Evolutionary conservation across 495 filamentous ascomycete genomes (phyloP), one percentile per base, ranked within the genome.

Genomic region (Lophiotrema nucula): DNA sequence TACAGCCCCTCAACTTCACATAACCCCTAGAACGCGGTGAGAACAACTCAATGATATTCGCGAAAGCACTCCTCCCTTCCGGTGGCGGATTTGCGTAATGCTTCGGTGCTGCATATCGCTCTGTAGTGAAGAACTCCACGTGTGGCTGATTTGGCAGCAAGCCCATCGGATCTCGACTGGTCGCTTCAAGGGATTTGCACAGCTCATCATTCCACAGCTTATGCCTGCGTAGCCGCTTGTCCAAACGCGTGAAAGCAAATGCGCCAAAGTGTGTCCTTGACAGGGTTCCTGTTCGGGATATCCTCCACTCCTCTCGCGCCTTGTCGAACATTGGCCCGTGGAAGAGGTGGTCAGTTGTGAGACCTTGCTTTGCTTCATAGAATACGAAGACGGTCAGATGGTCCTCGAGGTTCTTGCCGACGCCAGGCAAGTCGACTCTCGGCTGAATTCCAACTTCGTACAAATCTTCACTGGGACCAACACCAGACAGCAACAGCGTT

Each of bases 1-100:
- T 69, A 0, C 77, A 67, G 0, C 81, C 83, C 31, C 77, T 73
- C 23, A 88, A 70, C 0, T 62, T 73, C 0, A 85, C 78, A 16
- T 74, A 70, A 23, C 86, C 86, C 3, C 65, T 65, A 69, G 42
- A 74, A 53, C 56, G 69, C 72, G 41, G 73, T 63, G 45, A 25
- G 52, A 57, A 28, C 66, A 60, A 22, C 73, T 37, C 26, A 38
- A 69, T 23, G 53, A 51, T 52, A 53, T 71, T 74, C 48, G 68
- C 57, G 25, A 77, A 58, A 35, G 66, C 62, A 74, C 66, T 2
- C 3, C 39, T 12, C 2, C 31, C 31, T n/a, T 56, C 47, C 5
- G 25, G 26, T 15, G 56, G 56, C 3, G 48, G 27, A 25, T 59
- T 35, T 23, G 13, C 23, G 22, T 22, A 51, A 16, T 10, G 22